These are phyloP conservation scores for Cordyceps fumosorosea DNA, from an alignment of 2,329 filamentous ascomycete genomes.

Conservation along the genomic window DNA sequence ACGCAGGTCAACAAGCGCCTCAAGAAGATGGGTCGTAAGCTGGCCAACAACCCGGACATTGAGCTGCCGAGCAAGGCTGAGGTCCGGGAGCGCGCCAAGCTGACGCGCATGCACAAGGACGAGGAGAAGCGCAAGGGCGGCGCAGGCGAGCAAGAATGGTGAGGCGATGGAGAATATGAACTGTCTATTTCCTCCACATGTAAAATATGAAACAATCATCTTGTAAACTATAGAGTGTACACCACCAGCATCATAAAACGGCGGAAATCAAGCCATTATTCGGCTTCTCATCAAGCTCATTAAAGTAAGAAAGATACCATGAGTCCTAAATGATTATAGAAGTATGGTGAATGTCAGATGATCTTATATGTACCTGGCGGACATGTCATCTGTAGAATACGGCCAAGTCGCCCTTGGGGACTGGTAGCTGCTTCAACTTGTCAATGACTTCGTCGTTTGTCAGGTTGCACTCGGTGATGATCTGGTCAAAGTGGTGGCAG, in stretches of 20 bases:
- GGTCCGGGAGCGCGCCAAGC: conserved; percentile 21
- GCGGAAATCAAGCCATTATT: background rate
- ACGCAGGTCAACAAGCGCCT: conserved; percentile 24
- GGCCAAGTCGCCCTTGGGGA: conserved; percentile 45
- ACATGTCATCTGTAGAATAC: conserved; percentile 44
- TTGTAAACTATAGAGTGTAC: conserved; percentile 13
- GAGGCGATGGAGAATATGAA: background rate
- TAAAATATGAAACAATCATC: conserved; percentile 3
- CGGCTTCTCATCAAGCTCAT: background rate
- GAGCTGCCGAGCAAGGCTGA: conserved; percentile 32
- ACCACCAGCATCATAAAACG: conserved; percentile 2
- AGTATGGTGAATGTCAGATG: background rate
- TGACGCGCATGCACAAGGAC: background rate
- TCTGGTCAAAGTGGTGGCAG: conserved; percentile 71
- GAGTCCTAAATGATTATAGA: too few relatives aligned
- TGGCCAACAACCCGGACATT: conserved; percentile 36
- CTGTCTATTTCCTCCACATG: background rate
- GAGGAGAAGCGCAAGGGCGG: background rate
- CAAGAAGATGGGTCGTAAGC: conserved; percentile 20
- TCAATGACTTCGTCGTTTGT: conserved; percentile 65
- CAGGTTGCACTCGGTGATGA: conserved; percentile 68
- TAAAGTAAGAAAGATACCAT: background rate
- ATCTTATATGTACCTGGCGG: background rate
- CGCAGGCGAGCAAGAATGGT: background rate
- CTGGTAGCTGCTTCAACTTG: conserved; percentile 52